Percentiles rank a stretch among this genome's conserved stretches.
phyloP scores from a whole-genome alignment of 2,329 filamentous ascomycete genomes.

The Lachnellula suecica region DNA sequence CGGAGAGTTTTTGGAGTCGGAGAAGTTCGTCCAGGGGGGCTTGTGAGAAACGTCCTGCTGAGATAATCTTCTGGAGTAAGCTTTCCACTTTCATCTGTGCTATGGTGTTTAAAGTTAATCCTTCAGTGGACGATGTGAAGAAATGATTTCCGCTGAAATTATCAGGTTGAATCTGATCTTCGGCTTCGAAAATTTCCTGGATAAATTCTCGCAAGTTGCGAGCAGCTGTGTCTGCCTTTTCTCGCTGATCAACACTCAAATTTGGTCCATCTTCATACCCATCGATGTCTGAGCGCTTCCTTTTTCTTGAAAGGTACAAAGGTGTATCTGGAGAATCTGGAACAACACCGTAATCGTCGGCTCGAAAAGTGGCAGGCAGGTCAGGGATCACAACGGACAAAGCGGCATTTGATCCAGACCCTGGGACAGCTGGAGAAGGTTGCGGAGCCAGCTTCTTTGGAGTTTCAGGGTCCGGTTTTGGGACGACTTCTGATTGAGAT shows the following conservation, averaged over 20 bases:
- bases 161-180: constrained; percentile 64
- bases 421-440: not conserved
- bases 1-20: constrained; percentile 76
- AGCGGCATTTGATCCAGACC: constrained; percentile 13
- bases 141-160: constrained; percentile 41
- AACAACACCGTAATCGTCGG: constrained; percentile 29
- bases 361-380: constrained; percentile 21
- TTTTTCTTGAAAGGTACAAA: constrained; percentile 38
- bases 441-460: constrained; percentile 3
- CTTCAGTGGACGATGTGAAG: constrained; percentile 55
- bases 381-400: constrained; percentile 29
- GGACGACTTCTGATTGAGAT: not conserved
- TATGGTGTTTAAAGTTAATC: constrained; percentile 63
- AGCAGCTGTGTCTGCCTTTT: constrained; percentile 75
- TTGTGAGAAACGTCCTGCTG: constrained; percentile 64
- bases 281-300: constrained; percentile 49
- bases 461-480: not conserved
- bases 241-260: constrained; percentile 72
- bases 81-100: constrained; percentile 72
- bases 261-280: constrained; percentile 57
- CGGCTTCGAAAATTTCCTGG: constrained; percentile 72
- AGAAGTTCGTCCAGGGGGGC: constrained; percentile 74
- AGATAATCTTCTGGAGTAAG: constrained; percentile 70
- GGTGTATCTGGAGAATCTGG: constrained; percentile 29
- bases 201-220: constrained; percentile 69